These are phyloP conservation scores for Ophiocordyceps camponoti-leonardi DNA, from an alignment of 2,329 filamentous ascomycete species.

Conservation along the genomic window DNA sequence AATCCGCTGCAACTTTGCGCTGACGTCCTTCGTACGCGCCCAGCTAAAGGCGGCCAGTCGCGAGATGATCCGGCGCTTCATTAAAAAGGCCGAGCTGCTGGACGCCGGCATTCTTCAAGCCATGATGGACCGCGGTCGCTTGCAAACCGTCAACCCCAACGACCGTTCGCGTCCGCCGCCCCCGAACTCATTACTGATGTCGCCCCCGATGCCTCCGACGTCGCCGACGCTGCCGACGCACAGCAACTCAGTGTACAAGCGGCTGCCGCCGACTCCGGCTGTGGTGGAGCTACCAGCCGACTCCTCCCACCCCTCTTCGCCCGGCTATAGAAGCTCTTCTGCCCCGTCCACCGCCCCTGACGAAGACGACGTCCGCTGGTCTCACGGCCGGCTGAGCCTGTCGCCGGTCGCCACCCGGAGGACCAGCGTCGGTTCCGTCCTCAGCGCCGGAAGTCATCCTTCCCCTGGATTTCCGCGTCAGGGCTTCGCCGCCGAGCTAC, in stretches of 20 bases:
- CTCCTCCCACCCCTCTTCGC: slow-evolving; percentile 19
- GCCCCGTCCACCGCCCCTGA: slow-evolving; percentile 5
- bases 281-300: slow-evolving; percentile 30
- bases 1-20: slow-evolving; percentile 49
- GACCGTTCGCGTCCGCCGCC: slow-evolving; percentile 19
- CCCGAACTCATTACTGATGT: slow-evolving; percentile 5
- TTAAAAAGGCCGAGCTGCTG: slow-evolving; percentile 54
- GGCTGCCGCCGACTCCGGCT: background rate
- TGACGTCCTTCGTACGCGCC: slow-evolving; percentile 48
- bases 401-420: slow-evolving; percentile 7
- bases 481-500: slow-evolving; percentile 23
- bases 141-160: slow-evolving; percentile 40
- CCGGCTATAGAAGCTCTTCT: slow-evolving; percentile 10
- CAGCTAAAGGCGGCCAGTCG: slow-evolving; percentile 50
- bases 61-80: slow-evolving; percentile 49
- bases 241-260: background rate
- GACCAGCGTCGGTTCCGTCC: slow-evolving; percentile 10
- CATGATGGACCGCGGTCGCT: slow-evolving; percentile 48
- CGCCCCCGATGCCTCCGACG: slow-evolving; percentile 6
- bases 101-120: slow-evolving; percentile 48
- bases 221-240: slow-evolving; percentile 3
- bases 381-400: slow-evolving; percentile 14
- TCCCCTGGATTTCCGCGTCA: slow-evolving; percentile 24
- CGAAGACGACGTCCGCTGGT: slow-evolving; percentile 22
- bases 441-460: slow-evolving; percentile 10